Evolutionary conservation across 495 filamentous ascomycete species (phyloP).

Genomic region (Hypoxylon lienhwacheense): DNA sequence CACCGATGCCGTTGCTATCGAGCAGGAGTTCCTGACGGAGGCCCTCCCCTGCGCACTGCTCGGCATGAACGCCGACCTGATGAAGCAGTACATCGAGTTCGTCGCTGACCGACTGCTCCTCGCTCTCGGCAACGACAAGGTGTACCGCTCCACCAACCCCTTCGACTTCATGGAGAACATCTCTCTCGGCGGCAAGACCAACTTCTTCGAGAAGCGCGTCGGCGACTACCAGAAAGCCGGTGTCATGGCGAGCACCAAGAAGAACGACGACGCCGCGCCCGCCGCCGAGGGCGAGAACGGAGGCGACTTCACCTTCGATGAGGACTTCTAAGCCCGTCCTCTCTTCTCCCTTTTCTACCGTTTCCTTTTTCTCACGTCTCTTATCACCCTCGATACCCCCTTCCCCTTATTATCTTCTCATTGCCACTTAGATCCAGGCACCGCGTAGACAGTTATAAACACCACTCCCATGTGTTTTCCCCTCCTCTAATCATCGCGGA

Average conservation of each 20-base stretch:
- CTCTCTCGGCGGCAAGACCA: conserved; percentile 97
- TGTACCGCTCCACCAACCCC: conserved; percentile 89
- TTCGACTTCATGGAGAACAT: conserved; percentile 99
- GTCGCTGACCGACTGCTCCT: conserved; percentile 94
- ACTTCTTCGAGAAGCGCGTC: conserved; percentile 99
- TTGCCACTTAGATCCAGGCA: not conserved
- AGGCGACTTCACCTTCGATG: conserved; percentile 88
- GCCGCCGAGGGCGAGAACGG: conserved; percentile 62
- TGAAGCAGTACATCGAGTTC: conserved; percentile 99
- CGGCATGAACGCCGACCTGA: conserved; percentile 95
- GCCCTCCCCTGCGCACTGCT: conserved; percentile 89
- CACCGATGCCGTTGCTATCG: conserved; percentile 87
- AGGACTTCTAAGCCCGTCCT: conserved; percentile 77
- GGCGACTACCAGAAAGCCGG: conserved; percentile 99
- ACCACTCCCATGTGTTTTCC: not conserved
- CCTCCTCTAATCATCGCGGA: not conserved
- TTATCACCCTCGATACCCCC: conserved; percentile 29
- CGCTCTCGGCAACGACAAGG: conserved; percentile 88
- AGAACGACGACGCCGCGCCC: conserved; percentile 58
- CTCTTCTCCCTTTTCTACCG: not conserved
- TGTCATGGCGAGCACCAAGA: conserved; percentile 93
- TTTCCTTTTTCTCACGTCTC: conserved; percentile 10
- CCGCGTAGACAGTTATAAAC: conserved; percentile 18
- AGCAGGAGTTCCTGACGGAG: conserved; percentile 97
- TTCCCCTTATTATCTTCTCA: conserved; percentile 38